Evolutionary conservation across 2,329 filamentous ascomycete species (phyloP).

Genomic region (Dactylellina parvicollis): DNA sequence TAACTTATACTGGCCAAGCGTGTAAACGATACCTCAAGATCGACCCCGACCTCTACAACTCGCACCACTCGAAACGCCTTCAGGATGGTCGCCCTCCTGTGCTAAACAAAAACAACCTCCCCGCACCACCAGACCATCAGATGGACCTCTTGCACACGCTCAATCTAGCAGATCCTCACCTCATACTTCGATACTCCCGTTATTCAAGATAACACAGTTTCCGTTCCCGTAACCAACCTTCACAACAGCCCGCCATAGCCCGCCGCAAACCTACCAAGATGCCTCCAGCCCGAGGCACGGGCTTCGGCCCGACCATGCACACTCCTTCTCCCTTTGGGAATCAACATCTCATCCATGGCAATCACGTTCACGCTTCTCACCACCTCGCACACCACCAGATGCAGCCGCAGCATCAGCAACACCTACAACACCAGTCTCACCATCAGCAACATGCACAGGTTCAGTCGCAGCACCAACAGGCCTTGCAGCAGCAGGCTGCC

Average conservation of each 20-base stretch:
- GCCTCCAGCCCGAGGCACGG: constrained; percentile 57
- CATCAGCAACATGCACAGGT: constrained; percentile 63
- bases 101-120: constrained; percentile 23
- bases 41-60: neutral
- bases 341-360: constrained; percentile 54
- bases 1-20: neutral
- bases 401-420: constrained; percentile 64
- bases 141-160: constrained; percentile 28
- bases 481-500: constrained; percentile 56
- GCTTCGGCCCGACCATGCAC: constrained; percentile 57
- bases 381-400: constrained; percentile 50
- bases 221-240: neutral
- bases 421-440: constrained; percentile 62
- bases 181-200: constrained; percentile 17
- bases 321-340: constrained; percentile 57
- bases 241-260: constrained; percentile 1
- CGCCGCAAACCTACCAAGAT: constrained; percentile 33
- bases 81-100: constrained; percentile 35
- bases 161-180: constrained; percentile 9
- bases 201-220: constrained; percentile 32
- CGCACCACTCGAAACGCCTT: neutral
- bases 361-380: constrained; percentile 44
- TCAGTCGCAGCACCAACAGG: constrained; percentile 70
- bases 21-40: constrained; percentile 5
- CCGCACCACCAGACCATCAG: constrained; percentile 8